phyloP scores from a whole-genome alignment of 75 land plant genomes.

The Selaginella moellendorffii region DNA sequence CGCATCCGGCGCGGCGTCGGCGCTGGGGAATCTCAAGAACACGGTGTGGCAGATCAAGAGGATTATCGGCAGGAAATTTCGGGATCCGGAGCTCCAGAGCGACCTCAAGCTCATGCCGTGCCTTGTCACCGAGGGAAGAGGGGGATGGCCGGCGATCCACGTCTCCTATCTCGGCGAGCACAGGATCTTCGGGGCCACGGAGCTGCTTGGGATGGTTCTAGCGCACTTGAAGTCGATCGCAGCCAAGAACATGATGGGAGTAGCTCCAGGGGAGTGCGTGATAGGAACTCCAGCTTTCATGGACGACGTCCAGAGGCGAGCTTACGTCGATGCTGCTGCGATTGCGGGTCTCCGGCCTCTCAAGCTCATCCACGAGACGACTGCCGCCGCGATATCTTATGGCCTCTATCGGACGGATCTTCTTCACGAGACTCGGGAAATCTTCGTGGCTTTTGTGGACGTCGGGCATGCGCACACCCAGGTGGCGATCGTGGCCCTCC shows the following conservation, averaged over 20 bases:
- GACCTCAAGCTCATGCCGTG: conserved; percentile 47
- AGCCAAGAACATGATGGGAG: conserved; percentile 54
- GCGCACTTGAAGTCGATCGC: conserved; percentile 63
- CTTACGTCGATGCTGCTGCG: conserved; percentile 70
- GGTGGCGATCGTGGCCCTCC: conserved; percentile 62
- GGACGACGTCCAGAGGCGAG: conserved; percentile 66
- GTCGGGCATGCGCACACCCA: conserved; percentile 80
- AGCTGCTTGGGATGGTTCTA: conserved; percentile 68
- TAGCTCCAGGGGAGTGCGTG: conserved; percentile 66
- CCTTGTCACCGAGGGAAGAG: conserved; percentile 52
- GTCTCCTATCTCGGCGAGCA: conserved; percentile 45
- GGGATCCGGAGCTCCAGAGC: conserved; percentile 40
- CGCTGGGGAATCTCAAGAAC: conserved; percentile 48
- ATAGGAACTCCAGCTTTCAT: conserved; percentile 80
- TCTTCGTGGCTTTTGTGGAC: conserved; percentile 79
- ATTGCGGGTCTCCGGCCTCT: conserved; percentile 73
- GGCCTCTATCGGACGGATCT: conserved; percentile 83
- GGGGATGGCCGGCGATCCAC: conserved; percentile 50
- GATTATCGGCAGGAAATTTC: conserved; percentile 32
- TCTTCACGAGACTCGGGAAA: conserved; percentile 50
- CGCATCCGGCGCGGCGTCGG: conserved; percentile 42
- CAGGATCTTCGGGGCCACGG: conserved; percentile 54
- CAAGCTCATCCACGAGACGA: conserved; percentile 70
- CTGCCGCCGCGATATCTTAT: conserved; percentile 79
- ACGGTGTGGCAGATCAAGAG: conserved; percentile 62